A percentile compares a stretch with the other conserved stretches of the same genome.
These are phyloP conservation scores for Syzygium aqueum DNA, from an alignment of 345 rosid genomes.

Conservation along the genomic window DNA sequence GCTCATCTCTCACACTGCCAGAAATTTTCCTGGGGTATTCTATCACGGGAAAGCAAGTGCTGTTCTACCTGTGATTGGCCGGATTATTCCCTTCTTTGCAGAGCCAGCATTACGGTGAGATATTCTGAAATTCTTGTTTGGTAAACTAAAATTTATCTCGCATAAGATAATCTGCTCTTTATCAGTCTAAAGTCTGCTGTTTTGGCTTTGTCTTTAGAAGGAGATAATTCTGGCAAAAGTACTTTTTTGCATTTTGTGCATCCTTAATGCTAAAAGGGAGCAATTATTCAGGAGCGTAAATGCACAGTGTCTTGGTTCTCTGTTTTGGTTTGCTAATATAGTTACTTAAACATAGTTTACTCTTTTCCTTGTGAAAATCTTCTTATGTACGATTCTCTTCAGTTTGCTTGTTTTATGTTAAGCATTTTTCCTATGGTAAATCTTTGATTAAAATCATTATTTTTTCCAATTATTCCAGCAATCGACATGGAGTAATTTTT, in stretches of 20 bases:
- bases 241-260: not conserved
- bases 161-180: not conserved
- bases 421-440: not conserved
- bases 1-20: slow-evolving; percentile 71
- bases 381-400: not conserved
- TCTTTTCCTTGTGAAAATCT: not conserved
- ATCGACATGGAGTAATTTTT: slow-evolving; percentile 63
- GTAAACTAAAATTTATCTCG: not conserved
- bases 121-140: not conserved
- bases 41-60: slow-evolving; percentile 70
- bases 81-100: slow-evolving; percentile 70
- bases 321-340: not conserved
- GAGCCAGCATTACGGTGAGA: slow-evolving; percentile 75
- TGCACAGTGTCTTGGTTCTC: not conserved
- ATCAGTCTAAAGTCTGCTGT: not conserved
- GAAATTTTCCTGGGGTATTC: slow-evolving; percentile 73
- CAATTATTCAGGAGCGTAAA: not conserved
- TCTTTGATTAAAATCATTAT: not conserved
- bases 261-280: not conserved
- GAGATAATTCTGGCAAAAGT: not conserved
- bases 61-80: slow-evolving; percentile 65
- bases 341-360: not conserved
- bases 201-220: not conserved
- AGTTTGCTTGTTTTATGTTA: not conserved
- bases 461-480: slow-evolving; percentile 24